Evolutionary conservation across 129 eudicot species (phyloP), one percentile per base, ranked within the genome.

Genomic region (Sambucus nigra): DNA sequence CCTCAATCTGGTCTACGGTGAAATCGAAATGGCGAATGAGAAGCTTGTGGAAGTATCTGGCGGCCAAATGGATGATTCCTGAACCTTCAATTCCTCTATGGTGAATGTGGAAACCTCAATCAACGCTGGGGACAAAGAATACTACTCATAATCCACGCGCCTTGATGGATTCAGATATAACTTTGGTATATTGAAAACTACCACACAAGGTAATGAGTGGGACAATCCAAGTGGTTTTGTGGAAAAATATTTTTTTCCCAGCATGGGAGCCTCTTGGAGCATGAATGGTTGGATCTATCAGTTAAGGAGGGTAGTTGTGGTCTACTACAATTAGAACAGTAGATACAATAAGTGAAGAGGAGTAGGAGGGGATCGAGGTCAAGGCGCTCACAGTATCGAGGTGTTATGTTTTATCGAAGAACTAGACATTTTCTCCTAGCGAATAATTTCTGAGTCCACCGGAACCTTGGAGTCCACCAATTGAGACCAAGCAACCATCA

Each of bases 321-420:
- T 42, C 49, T 42, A 19, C 47, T 22, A 22, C 74, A 64, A 44
- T 72, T 59, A 38, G 60, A 59, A 29, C 83, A 58, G 48, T 67
- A 55, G 39, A 57, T 42, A 25, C 87, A 68, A 67, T 82, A 68
- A 59, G 76, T 78, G 17, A 86, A 70, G 91, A 86, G 78, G 72
- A 81, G 95, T 60, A 64, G 95, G 59, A 77, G 96, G 51, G 96
- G 95, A 45, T 91, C 95, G 20, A 69, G 91, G 91, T 80, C 95
- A 7, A 71, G 83, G 59, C 81, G 95, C 54, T 86, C 95, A 26
- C 95, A 86, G 76, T 81, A 86, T 55, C 77, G 95, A 13, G 95
- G 95, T 18, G 95, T 86, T 60, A 86, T 91, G 0, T 86, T 81
- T 64, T 86, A 86, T 55, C 81, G 95, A 29, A 69, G 91, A 55